These are phyloP conservation scores for Ustilaginoidea virens DNA, from an alignment of 2,329 filamentous ascomycete species.

Conservation along the genomic window DNA sequence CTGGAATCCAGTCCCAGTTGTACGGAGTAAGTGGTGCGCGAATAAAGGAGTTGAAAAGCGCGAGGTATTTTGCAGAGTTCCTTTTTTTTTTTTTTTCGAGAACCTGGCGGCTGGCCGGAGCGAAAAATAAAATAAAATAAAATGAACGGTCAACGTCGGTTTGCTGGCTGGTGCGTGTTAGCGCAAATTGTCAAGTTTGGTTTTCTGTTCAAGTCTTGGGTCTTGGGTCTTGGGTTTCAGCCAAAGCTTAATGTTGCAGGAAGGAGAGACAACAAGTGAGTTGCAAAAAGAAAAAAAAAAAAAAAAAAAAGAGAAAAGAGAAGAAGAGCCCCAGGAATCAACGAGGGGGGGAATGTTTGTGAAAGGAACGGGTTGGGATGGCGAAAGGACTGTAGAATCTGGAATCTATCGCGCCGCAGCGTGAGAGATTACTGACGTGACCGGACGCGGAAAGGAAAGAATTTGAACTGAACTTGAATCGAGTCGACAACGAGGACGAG, in stretches of 20 bases:
- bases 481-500: not conserved
- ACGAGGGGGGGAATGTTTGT: constrained; percentile 2
- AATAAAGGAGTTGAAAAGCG: too few species aligned
- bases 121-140: too few species aligned
- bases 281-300: not conserved
- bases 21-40: constrained; percentile 1
- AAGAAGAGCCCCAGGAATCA: constrained; percentile 3
- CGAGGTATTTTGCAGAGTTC: too few species aligned
- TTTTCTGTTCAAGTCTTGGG: not conserved
- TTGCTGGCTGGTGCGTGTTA: constrained; percentile 1
- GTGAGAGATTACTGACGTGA: too few species aligned
- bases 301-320: not conserved
- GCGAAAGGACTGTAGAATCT: not conserved
- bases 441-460: constrained; percentile 7
- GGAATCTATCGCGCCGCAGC: too few species aligned
- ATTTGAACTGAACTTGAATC: not conserved
- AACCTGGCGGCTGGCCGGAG: too few species aligned
- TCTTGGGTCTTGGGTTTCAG: too few species aligned
- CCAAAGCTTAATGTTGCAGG: too few species aligned
- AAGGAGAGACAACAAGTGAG: not conserved
- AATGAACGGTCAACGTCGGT: constrained; percentile 17
- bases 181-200: too few species aligned
- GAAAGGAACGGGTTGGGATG: constrained; percentile 4
- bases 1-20: constrained; percentile 8
- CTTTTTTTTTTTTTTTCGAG: too few species aligned